A percentile compares a stretch with the other conserved stretches of the same genome.
These are phyloP conservation scores for Fusarium algeriense DNA, from an alignment of 2,329 filamentous ascomycete genomes.

Conservation along the genomic window DNA sequence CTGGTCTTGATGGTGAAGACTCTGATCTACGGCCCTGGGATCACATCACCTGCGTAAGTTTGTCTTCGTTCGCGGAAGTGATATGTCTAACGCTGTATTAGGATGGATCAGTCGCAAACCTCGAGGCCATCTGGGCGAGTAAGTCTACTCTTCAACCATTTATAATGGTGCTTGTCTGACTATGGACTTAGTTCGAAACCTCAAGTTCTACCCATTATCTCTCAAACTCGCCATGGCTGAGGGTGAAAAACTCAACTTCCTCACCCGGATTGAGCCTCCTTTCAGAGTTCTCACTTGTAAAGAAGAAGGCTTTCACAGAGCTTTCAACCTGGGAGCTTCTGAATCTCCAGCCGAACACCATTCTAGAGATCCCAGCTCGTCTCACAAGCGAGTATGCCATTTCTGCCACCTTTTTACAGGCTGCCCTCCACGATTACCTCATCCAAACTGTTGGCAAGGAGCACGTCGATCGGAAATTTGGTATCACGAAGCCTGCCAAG, in stretches of 20 bases:
- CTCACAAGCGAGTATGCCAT: neutral
- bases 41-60: neutral
- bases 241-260: neutral
- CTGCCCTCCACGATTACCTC: neutral
- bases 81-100: neutral
- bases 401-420: neutral
- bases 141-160: fast-evolving
- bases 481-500: neutral
- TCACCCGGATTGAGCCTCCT: neutral
- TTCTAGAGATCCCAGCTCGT: neutral
- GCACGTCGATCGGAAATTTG: neutral
- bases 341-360: neutral
- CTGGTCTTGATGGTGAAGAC: neutral
- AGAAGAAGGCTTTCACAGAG: neutral
- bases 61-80: too few species aligned
- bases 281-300: neutral
- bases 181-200: neutral
- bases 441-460: neutral
- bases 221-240: conserved; percentile 1
- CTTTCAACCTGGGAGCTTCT: neutral
- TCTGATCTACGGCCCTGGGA: neutral
- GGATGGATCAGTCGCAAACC: neutral
- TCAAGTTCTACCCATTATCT: neutral
- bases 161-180: fast-evolving
- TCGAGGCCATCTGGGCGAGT: neutral